These are phyloP conservation scores for Aureobasidium sp. DNA, from an alignment of 2,329 filamentous ascomycete genomes.

Conservation along the genomic window DNA sequence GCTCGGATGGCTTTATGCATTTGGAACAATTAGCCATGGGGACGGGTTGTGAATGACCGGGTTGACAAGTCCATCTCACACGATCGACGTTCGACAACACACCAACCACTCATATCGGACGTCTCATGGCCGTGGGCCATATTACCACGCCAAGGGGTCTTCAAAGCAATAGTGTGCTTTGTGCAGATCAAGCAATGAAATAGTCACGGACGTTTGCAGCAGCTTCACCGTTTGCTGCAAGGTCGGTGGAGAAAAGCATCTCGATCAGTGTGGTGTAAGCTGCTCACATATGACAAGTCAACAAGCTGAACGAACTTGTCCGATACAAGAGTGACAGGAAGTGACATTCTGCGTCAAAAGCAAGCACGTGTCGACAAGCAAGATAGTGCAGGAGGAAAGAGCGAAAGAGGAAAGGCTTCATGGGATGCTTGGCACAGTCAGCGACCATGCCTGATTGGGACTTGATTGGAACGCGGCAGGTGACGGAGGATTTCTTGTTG, in stretches of 20 bases:
- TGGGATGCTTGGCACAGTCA: background rate
- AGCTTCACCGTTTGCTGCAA: background rate
- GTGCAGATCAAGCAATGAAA: background rate
- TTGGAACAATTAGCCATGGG: background rate
- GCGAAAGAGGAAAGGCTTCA: background rate
- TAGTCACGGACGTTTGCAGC: background rate
- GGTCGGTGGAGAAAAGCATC: background rate
- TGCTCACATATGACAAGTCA: background rate
- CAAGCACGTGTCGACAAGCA: background rate
- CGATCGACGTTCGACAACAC: background rate
- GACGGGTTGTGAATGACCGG: background rate
- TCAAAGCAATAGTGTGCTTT: background rate
- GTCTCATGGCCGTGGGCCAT: background rate
- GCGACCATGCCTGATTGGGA: background rate
- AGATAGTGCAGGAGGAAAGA: background rate
- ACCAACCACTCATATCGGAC: background rate
- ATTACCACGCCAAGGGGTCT: background rate
- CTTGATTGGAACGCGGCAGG: conserved; percentile 8
- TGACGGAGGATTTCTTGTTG: background rate
- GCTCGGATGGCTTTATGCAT: background rate
- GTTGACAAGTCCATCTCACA: no score
- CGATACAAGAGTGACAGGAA: background rate
- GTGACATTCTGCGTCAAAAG: background rate
- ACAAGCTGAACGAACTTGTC: background rate
- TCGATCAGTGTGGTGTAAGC: background rate